Conservation (phyloP, 1,139 yeast genomes). For the Meyerozyma athensensis region DNA sequence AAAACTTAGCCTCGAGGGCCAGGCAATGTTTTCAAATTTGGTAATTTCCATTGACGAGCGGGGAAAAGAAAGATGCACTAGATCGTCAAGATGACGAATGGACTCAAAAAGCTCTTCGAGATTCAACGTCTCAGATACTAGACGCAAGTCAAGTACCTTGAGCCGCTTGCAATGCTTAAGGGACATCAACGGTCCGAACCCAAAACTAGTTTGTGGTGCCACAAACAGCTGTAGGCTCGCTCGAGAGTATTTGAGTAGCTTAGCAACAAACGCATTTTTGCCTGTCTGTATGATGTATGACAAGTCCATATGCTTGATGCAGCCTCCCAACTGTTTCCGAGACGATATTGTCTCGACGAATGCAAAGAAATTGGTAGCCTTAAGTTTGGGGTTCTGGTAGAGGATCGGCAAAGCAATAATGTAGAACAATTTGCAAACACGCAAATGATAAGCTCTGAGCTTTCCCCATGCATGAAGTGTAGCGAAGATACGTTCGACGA, state of each 20-base stretch:
- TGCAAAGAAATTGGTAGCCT: conserved; percentile 59
- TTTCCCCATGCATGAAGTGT: conserved; percentile 30
- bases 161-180: conserved; percentile 65
- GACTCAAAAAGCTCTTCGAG: conserved; percentile 73
- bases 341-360: conserved; percentile 68
- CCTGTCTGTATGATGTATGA: conserved; percentile 84
- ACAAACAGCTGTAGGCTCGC: conserved; percentile 58
- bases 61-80: conserved; percentile 82
- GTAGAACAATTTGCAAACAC: conserved; percentile 63
- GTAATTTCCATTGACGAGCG: conserved; percentile 78
- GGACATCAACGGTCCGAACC: conserved; percentile 80
- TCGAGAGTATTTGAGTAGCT: conserved; percentile 71
- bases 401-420: conserved; percentile 53
- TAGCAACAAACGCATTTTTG: conserved; percentile 87
- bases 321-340: conserved; percentile 37
- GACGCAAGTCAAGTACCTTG: conserved; percentile 68
- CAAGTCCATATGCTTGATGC: conserved; percentile 59
- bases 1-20: conserved; percentile 78
- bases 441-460: conserved; percentile 47
- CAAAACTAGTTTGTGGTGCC: conserved; percentile 95
- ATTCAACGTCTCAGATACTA: conserved; percentile 88
- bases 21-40: conserved; percentile 41
- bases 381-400: conserved; percentile 58
- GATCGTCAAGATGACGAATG: conserved; percentile 52
- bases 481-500: conserved; percentile 49